Evolutionary conservation across 192 early-diverging fungal species (phyloP).

Genomic region (Dispira simplex): DNA sequence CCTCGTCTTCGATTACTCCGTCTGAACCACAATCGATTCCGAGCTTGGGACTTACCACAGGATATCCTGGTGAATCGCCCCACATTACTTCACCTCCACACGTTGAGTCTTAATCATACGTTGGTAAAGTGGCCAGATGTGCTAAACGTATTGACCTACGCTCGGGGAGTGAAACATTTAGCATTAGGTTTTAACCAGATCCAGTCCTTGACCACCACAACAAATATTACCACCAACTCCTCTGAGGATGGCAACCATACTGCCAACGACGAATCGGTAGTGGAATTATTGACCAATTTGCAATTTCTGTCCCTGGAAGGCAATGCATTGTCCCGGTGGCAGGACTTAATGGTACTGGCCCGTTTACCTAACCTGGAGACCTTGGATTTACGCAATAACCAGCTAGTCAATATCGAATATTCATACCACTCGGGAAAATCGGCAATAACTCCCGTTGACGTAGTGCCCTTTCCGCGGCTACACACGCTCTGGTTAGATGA

Average conservation of each 20-base stretch:
- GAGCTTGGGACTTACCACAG: background rate
- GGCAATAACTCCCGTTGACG: background rate
- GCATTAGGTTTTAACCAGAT: slow-evolving; percentile 1
- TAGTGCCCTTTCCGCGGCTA: slow-evolving; percentile 1
- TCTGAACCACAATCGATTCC: background rate
- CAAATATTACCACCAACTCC: background rate
- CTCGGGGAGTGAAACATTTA: background rate
- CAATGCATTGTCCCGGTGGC: slow-evolving; percentile 12
- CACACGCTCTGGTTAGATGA: slow-evolving; percentile 1
- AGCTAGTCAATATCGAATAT: background rate
- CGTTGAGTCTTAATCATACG: background rate
- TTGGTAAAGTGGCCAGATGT: background rate
- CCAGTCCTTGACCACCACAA: background rate
- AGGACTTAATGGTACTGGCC: slow-evolving; percentile 12
- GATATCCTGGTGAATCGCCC: background rate
- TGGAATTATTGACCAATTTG: background rate
- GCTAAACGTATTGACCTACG: background rate
- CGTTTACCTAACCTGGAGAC: slow-evolving; percentile 6
- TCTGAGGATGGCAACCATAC: background rate
- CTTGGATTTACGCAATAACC: slow-evolving; percentile 20
- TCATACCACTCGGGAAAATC: background rate
- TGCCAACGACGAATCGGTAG: background rate
- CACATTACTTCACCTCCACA: background rate
- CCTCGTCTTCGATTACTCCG: background rate
- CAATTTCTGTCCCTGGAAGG: slow-evolving; percentile 18